Base-by-base conservation (phyloP, 495 filamentous ascomycete species). In the Chaetomidium leptoderma region DNA sequence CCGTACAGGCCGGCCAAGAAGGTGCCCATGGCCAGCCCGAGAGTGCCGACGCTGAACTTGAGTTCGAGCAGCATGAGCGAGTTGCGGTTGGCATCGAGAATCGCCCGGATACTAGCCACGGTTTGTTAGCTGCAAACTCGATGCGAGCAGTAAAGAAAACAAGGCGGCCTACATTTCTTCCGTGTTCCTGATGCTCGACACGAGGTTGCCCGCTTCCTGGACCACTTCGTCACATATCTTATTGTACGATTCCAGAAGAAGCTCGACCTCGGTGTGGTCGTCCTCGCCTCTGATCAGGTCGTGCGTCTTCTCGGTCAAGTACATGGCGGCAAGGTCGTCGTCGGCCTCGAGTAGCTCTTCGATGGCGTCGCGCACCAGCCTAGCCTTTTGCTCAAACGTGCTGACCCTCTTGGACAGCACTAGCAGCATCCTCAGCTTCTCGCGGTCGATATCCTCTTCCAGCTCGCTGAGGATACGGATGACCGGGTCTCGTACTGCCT, bases 171-270 rank as follows among this genome's bases (percentile, higher is more conserved):
- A 96, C 92, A 98, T 93, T 79, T 98, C 93, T 74, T 98, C 93
- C 0, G 93, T 98, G 66, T 96, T 98, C 55, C 93, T 85, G 70
- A 98, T 98, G 64, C 87, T 89, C n/a, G 86, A 92, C 39, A 97
- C 91, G 45, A 97, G 72, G 70, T 95, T 97, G 52, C 90, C 89
- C 49, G 90, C 88, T 49, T 90, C 87, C 70, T 98, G 92, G 14
- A 97, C 93, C 70, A 98, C 96, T 76, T 98, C 93, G 72, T 98
- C 93, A 67, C 88, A 90, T 43, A 98, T 86, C 72, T 98, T 97
- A 68, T 98, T 91, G 65, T 98, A 98, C 19, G 89, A 95, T 70
- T 98, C 93, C 14, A 98, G 76, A 44, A 98, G 76, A 85, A 97
- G 91, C 72, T 98, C 93, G 1, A 98, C 88, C 72, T 98, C 93